Base-by-base conservation (phyloP, 129 eudicot genomes). In the Mikania micrantha region DNA sequence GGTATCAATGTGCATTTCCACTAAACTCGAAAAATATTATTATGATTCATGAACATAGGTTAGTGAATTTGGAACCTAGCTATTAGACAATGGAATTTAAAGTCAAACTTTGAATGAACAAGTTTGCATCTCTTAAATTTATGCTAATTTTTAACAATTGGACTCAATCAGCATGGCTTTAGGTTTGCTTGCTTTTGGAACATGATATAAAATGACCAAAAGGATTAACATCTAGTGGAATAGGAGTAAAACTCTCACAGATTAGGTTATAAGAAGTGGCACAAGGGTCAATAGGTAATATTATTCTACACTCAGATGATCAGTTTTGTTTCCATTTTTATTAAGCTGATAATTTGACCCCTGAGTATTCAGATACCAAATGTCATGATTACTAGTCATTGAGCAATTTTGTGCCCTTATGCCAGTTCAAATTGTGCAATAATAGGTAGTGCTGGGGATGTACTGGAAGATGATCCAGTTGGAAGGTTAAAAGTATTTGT, bases 371-470 rank as follows among this genome's bases (percentile, higher is more conserved):
- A 50, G 28, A 25, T 42, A 25, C 64, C 24, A 32, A 29, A 29
- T 31, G 42, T 36, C 50, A 62, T 49, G 25, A 15, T 38, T 12
- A 4, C 20, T 1, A 12, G 3, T 67, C 1, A 39, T 21, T 22
- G 27, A 45, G 44, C 42, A 60, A 24, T 41, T 41, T 41, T 64
- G 38, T 27, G 64, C 47, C 36, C 36, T 64, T 64, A 64, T 24
- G 24, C 39, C 19, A 34, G 59, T 70, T 72, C 21, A 8, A 19
- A 75, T 65, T 79, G 36, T 48, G 60, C 27, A 64, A 78, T 58
- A n/a, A 39, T 75, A 92, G 98, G 98, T 63, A 92, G 96, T 66
- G 98, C 98, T 71, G 98, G 98, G 54, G 98, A 92, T 78, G 98
- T 92, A 39, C 71, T 92, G 85, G 98, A 92, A 78, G 98, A 92